Evolutionary conservation across 75 land plant species (phyloP).

Genomic region (Selaginella tamariscina): DNA sequence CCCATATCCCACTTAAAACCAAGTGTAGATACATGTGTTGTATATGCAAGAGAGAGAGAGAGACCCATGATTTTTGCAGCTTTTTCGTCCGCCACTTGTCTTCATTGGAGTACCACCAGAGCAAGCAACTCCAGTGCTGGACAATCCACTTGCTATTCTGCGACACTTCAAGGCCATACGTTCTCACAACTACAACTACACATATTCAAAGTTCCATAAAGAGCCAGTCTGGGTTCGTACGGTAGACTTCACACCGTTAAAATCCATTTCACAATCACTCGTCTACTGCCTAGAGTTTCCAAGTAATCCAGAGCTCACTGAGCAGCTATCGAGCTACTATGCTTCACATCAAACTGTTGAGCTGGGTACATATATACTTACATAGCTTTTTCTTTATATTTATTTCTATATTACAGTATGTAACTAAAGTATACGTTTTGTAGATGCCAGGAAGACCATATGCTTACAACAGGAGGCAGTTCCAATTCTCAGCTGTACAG

Average conservation of each 20-base stretch:
- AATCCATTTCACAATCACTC: conserved; percentile 63
- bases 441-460: conserved; percentile 23
- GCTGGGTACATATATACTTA: too few species aligned
- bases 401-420: conserved; percentile 31
- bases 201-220: conserved; percentile 24
- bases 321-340: conserved; percentile 19
- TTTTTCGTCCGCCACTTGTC: conserved; percentile 56
- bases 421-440: too few species aligned
- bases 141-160: conserved; percentile 9
- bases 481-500: conserved; percentile 39
- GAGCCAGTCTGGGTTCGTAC: conserved; percentile 54
- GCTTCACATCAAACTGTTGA: too few species aligned
- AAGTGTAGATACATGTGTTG: too few species aligned
- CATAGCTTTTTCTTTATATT: conserved; percentile 25
- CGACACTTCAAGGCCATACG: neutral
- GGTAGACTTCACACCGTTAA: conserved; percentile 52
- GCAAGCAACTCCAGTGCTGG: neutral
- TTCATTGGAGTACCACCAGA: conserved; percentile 14
- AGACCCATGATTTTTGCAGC: conserved; percentile 30
- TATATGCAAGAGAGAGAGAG: too few species aligned
- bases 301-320: neutral
- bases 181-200: neutral
- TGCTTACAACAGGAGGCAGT: conserved; percentile 36
- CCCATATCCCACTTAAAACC: too few species aligned
- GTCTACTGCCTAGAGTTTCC: conserved; percentile 49